Evolutionary conservation across 108 stramenopile species (phyloP), one percentile per base, ranked within the genome.

Genomic region (Nitzschia putrida): DNA sequence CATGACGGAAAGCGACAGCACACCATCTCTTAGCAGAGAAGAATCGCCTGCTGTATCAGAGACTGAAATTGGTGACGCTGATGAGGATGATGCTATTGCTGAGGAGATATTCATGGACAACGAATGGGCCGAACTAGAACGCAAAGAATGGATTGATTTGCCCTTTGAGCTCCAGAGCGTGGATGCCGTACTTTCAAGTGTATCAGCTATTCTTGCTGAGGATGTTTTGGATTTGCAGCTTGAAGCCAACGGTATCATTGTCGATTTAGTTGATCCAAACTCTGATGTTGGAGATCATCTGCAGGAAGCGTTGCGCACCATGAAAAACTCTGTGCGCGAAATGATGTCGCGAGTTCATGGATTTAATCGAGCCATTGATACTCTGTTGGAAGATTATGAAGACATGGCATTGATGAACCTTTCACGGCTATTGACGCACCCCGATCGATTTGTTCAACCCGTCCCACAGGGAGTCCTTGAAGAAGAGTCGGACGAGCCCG

Each of bases 401-500:
- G 94, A 93, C 57, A 84, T 95, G 88, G 81, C 94, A 41, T 61
- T 95, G 47, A 93, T 93, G 92, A 95, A 95, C 64, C 61, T 95
- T 9, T 85, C 87, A 3, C 83, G 90, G 44, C 58, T 95, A 22
- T 29, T 93, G 16, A 83, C 88, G 4, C 85, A 95, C 57, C 94
- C 94, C 9, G 90, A 92, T 64, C 72, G 87, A 13, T 95, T 93
- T 66, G 64, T 95, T 9, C 87, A 93, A 50, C 94, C 94, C 10
- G 92, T 95, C 0, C 65, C 88, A 9, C 58, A 65, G 34, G 83
- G 85, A 60, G 70, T 91, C 16, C 66, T 95, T 34, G 78, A 90
- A 50, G 91, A 93, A 71, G 92, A 93, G 76, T 85, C 87, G 21
- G 94, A 95, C 63, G 94, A 95, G 68, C 90, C 91, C 2, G 94